Evolutionary conservation across 2,329 filamentous ascomycete genomes (phyloP), one percentile per base, ranked within the genome.

Genomic region (Cladophialophora immunda): DNA sequence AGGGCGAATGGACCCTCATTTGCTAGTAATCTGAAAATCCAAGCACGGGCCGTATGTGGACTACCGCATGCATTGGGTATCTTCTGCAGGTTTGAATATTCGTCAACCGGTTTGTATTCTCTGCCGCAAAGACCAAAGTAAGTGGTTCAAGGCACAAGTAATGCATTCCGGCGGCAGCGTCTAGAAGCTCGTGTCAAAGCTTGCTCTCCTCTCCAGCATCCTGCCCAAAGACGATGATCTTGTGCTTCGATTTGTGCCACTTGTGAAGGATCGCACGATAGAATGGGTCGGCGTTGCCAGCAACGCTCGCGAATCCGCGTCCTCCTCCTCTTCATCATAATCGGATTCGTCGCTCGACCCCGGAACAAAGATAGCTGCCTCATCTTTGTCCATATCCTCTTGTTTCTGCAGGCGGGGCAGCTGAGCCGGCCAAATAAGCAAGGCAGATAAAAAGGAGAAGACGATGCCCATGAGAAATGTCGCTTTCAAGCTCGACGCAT

Each of bases 401-500:
- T 71, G 64, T 8, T 53, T 59, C 30, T 67, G 64, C 29, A 73
- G 47, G 17, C 56, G 19, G 3, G 69, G 71, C n/a, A 73, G 41
- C 29, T 34, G 59, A n/a, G 66, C 52, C 7, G 71, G 70, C 62
- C 64, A 64, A 13, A 70, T 64, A 11, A 72, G 64, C 13, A 60
- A 15, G n/a, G 65, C 60, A 5, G 57, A 34, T 5, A 72, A 5
- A 3, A 65, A 54, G 8, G 59, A 62, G 58, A 68, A 56, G 30
- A 68, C 36, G 19, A 69, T 66, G 19, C 52, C 65, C 11, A 34
- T 19, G 29, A 62, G 15, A 50, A 73, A 73, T 13, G 72, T 73
- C 11, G 68, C 50, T 9, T 68, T 58, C 30, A 73, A 57, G 29
- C 71, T 67, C 15, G 25, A 45, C n/a, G 71, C 61, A 47, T 72